Conservation (phyloP, 2,329 filamentous ascomycete genomes). For the Neurospora sp. region DNA sequence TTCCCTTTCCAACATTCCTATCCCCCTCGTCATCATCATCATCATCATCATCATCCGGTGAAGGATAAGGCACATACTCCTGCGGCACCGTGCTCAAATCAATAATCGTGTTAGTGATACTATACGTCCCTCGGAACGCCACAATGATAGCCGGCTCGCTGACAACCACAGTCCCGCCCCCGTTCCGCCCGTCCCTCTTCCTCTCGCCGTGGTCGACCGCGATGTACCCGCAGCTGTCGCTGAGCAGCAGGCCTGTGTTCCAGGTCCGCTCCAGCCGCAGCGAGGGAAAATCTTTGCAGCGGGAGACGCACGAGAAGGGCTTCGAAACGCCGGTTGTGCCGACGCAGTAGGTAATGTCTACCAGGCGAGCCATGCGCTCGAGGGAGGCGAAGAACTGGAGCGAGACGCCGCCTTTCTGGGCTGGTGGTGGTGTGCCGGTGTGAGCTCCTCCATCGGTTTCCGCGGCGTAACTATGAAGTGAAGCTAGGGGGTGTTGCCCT, state of each 20-base stretch:
- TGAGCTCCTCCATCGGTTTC: background rate
- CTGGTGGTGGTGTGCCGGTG: background rate
- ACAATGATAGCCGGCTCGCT: constrained; percentile 53
- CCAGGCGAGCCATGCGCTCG: constrained; percentile 79
- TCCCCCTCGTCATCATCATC: constrained; percentile 7
- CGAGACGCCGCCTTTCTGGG: constrained; percentile 33
- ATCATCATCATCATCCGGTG: constrained; percentile 33
- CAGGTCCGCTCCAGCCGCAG: constrained; percentile 77
- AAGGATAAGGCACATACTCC: constrained; percentile 79
- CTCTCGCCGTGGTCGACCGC: constrained; percentile 62
- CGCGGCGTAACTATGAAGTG: background rate
- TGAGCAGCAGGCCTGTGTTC: constrained; percentile 79
- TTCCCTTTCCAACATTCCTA: constrained; percentile 22
- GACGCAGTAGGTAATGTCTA: constrained; percentile 92
- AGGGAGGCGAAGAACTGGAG: constrained; percentile 63
- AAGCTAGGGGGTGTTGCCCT: background rate
- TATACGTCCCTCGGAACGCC: constrained; percentile 91
- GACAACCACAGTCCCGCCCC: constrained; percentile 8
- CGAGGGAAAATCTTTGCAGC: constrained; percentile 71
- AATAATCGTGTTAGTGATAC: constrained; percentile 79
- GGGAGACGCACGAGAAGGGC: constrained; percentile 77
- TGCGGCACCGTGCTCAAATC: constrained; percentile 87
- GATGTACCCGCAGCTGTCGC: constrained; percentile 89
- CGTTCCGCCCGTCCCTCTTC: constrained; percentile 9
- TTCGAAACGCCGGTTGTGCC: constrained; percentile 70